Evolutionary conservation across 768 basidiomycete species (phyloP).

Genomic region (Boletales sp.): DNA sequence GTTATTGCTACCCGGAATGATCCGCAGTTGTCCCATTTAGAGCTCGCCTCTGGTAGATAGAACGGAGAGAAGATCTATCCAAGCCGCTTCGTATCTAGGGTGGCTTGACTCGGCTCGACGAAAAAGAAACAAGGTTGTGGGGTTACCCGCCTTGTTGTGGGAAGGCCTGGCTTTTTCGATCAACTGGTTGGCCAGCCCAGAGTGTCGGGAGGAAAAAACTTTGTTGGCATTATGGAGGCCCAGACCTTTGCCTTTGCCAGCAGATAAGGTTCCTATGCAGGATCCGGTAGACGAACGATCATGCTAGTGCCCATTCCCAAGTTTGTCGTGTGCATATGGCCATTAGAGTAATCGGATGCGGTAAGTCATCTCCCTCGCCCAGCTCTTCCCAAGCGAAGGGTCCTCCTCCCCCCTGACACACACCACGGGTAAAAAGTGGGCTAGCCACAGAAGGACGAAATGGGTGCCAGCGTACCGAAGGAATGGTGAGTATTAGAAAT

Average conservation of each 20-base stretch:
- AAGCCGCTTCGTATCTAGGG: conserved; percentile 15
- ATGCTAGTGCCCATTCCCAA: conserved; percentile 1
- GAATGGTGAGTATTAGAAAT: not conserved
- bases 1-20: conserved; percentile 19
- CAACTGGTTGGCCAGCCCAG: conserved; percentile 6
- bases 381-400: conserved; percentile 13
- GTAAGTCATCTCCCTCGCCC: not conserved
- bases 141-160: conserved; percentile 9
- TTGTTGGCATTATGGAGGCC: conserved; percentile 11
- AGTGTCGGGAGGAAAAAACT: not conserved
- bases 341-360: conserved; percentile 4
- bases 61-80: conserved; percentile 18
- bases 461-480: conserved; percentile 1
- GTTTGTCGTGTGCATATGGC: conserved; percentile 1
- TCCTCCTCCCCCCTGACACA: conserved; percentile 1
- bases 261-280: conserved; percentile 13
- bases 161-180: conserved; percentile 6
- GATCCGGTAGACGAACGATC: conserved; percentile 11
- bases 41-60: conserved; percentile 17
- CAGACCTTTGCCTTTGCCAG: conserved; percentile 10
- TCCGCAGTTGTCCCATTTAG: conserved; percentile 19
- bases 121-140: conserved; percentile 18
- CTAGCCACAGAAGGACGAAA: conserved; percentile 1
- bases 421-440: not conserved
- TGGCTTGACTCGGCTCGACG: conserved; percentile 10